Base-by-base conservation (phyloP, 441 rosid genomes). In the Croton laevigatus region DNA sequence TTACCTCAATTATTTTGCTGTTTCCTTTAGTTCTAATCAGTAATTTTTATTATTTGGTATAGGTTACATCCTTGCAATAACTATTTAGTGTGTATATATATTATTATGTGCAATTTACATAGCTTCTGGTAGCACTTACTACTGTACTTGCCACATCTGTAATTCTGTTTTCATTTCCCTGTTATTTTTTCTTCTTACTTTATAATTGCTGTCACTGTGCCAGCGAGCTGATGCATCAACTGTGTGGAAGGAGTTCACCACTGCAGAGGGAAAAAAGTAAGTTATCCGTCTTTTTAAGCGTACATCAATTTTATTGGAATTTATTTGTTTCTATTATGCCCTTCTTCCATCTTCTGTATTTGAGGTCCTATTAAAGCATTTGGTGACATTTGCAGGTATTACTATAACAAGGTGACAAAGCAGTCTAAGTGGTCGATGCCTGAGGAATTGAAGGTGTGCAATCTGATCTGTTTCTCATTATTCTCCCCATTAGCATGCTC, bases 341-440 rank as follows among this genome's bases (percentile, higher is more conserved):
- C 17, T 48, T 4, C 14, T 37, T 42, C 32, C 32, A 27, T 27
- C 32, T 27, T 42, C 45, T 14, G 57, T 12, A 4, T 55, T 55
- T 62, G 19, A 54, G 49, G 58, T 59, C 62, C 7, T 58, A 55
- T 62, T 16, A 63, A 72, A 74, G 70, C 20, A 32, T 38, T 65
- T 53, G 44, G 44, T 79, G 51, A 16, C 62, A 74, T 75, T 63
- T 70, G 73, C 86, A 95, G 99, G 81, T 95, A 95, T 77, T 95
- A 90, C 73, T 89, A 92, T 84, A 92, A 94, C 83, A 95, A 95
- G 88, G 84, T 85, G 68, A 88, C 99, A 55, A 93, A 91, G 78
- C 89, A 88, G 79, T 95, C 99, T 54, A 90, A 91, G 85, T 95
- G 99, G 99, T 78, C 97, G 68, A 87, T 95, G 46, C 99, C 97